Conservation (phyloP, 2,329 filamentous ascomycete species). For the Aureobasidium pullulans region DNA sequence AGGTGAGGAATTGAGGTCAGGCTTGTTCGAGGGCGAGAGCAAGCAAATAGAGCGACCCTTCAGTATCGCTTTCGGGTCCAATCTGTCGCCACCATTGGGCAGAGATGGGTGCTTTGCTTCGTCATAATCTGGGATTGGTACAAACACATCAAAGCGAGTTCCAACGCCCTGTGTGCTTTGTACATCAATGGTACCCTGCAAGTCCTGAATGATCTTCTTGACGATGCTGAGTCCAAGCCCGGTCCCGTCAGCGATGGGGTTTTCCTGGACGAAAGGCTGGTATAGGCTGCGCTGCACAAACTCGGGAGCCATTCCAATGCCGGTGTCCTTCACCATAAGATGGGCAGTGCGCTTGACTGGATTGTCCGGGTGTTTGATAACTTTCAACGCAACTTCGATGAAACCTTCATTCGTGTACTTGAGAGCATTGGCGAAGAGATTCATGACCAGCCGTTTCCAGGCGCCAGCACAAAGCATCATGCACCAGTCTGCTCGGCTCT, state of each 20-base stretch:
- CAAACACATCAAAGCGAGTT: conserved; percentile 5
- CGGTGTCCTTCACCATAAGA: conserved; percentile 23
- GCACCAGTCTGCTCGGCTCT: conserved; percentile 6
- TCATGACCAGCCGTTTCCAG: conserved; percentile 39
- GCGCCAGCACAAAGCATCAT: conserved; percentile 16
- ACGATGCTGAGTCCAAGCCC: conserved; percentile 30
- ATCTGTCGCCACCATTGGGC: not conserved
- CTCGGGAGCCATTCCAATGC: conserved; percentile 27
- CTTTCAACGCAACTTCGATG: conserved; percentile 24
- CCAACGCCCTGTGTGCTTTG: not conserved
- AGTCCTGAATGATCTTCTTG: conserved; percentile 23
- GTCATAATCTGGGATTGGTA: not conserved
- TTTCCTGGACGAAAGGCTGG: conserved; percentile 28
- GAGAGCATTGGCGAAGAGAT: conserved; percentile 38
- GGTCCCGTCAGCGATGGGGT: conserved; percentile 26
- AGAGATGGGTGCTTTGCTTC: no score
- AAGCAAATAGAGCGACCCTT: not conserved
- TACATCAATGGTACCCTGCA: conserved; percentile 20
- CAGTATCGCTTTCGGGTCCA: not conserved
- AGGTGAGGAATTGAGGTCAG: no score
- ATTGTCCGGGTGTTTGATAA: not conserved
- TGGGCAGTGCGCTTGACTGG: not conserved
- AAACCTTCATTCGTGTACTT: conserved; percentile 37
- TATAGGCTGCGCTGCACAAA: conserved; percentile 26
- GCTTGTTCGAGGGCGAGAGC: not conserved